Conservation (phyloP, 352 stramenopile species). For the Elongisporangium anandrum region DNA sequence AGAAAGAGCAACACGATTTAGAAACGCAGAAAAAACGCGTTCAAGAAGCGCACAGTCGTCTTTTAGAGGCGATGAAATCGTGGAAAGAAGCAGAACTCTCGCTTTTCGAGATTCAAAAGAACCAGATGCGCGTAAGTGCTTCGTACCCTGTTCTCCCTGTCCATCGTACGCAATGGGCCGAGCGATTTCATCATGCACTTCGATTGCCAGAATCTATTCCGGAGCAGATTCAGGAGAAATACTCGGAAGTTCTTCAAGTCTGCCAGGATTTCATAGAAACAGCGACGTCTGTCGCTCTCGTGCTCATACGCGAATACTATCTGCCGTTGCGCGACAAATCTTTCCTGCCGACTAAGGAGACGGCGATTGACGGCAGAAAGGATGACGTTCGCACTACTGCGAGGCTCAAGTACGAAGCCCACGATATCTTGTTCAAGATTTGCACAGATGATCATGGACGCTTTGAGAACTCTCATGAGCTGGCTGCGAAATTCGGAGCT, state of each 20-base stretch:
- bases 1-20: slow-evolving; percentile 54
- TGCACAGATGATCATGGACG: slow-evolving; percentile 88
- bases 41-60: slow-evolving; percentile 39
- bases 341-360: slow-evolving; percentile 51
- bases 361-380: slow-evolving; percentile 61
- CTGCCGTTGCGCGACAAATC: slow-evolving; percentile 77
- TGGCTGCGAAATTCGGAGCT: slow-evolving; percentile 77
- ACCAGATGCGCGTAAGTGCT: slow-evolving; percentile 36
- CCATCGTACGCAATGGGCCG: slow-evolving; percentile 57
- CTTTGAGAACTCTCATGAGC: slow-evolving; percentile 88
- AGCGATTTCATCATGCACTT: slow-evolving; percentile 57
- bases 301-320: slow-evolving; percentile 79
- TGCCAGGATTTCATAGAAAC: slow-evolving; percentile 88
- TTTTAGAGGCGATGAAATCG: slow-evolving; percentile 62
- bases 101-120: slow-evolving; percentile 42
- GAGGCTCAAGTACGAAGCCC: slow-evolving; percentile 76
- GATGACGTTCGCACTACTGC: slow-evolving; percentile 50
- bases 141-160: slow-evolving; percentile 40
- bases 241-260: slow-evolving; percentile 79
- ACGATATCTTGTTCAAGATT: slow-evolving; percentile 89
- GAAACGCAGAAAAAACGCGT: slow-evolving; percentile 45
- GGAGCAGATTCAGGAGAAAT: slow-evolving; percentile 66
- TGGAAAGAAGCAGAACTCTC: slow-evolving; percentile 74
- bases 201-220: slow-evolving; percentile 25
- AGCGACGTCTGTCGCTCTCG: slow-evolving; percentile 54